Percentiles rank a stretch among this genome's conserved stretches.
These are phyloP conservation scores for Aschersonia sp. DNA, from an alignment of 2,329 filamentous ascomycete species.

Conservation along the genomic window DNA sequence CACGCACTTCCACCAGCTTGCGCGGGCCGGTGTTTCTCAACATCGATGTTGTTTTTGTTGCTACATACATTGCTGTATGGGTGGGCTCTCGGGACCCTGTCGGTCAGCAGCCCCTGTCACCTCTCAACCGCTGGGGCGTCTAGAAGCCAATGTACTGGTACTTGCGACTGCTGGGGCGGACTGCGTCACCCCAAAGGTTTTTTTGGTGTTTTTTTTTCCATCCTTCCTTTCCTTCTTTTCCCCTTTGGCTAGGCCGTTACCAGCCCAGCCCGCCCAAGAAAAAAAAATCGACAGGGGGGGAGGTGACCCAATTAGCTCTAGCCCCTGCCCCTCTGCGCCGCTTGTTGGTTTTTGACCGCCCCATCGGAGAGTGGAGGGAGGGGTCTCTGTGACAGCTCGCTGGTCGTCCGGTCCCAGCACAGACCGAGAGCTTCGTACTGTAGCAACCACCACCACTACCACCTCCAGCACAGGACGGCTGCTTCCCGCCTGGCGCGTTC, in stretches of 20 bases:
- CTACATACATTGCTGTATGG: background rate
- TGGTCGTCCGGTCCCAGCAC: background rate
- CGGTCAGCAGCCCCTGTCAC: background rate
- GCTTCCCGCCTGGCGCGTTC: background rate
- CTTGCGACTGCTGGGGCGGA: constrained; percentile 2
- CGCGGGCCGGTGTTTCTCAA: background rate
- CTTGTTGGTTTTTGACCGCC: too few species aligned
- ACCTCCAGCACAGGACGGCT: background rate
- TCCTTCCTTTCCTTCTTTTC: background rate
- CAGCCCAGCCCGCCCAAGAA: background rate
- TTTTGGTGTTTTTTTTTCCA: constrained; percentile 2
- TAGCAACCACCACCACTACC: too few species aligned
- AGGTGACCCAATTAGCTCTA: background rate
- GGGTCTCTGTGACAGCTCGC: too few species aligned
- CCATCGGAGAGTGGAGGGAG: too few species aligned
- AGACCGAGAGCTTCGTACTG: background rate
- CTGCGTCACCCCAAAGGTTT: constrained; percentile 9
- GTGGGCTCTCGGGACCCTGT: background rate
- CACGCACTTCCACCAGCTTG: background rate
- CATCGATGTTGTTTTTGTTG: background rate
- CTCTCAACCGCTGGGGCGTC: constrained; percentile 6
- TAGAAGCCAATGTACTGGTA: constrained; percentile 3
- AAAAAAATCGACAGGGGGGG: background rate
- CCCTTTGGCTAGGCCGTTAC: background rate
- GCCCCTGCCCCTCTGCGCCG: too few species aligned